Evolutionary conservation across 495 filamentous ascomycete genomes (phyloP).

Genomic region (Aspergillus leporis): DNA sequence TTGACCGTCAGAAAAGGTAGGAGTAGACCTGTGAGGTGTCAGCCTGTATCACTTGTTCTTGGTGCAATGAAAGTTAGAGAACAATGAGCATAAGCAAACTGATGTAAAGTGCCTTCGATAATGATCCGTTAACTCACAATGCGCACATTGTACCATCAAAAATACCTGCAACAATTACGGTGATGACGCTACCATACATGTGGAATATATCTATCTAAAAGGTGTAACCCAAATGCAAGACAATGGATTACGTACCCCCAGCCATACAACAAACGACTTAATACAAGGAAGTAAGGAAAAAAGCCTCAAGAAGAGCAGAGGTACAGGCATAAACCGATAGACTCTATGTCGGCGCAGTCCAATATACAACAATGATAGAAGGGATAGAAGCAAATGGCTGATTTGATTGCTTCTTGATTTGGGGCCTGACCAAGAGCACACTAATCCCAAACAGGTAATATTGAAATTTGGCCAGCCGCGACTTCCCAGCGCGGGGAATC

Average conservation of each 20-base stretch:
- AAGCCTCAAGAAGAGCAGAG: background rate
- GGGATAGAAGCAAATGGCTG: background rate
- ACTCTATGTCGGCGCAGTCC: background rate
- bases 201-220: background rate
- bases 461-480: conserved; percentile 5
- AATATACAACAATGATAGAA: background rate
- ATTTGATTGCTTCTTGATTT: background rate
- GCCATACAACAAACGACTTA: background rate
- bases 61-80: background rate
- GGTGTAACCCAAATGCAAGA: background rate
- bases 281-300: background rate
- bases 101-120: background rate
- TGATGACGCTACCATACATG: background rate
- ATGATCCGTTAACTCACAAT: background rate
- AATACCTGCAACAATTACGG: background rate
- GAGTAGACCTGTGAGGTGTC: background rate
- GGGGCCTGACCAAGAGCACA: background rate
- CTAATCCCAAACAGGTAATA: conserved; percentile 7
- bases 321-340: background rate
- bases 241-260: background rate
- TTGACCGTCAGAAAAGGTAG: background rate
- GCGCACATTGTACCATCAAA: background rate
- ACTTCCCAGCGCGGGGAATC: conserved; percentile 3
- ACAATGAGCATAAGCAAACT: background rate
- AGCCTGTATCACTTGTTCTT: conserved; percentile 1